These are phyloP conservation scores for Scheffersomyces insectosa DNA, from an alignment of 1,139 yeast species.

Conservation along the genomic window DNA sequence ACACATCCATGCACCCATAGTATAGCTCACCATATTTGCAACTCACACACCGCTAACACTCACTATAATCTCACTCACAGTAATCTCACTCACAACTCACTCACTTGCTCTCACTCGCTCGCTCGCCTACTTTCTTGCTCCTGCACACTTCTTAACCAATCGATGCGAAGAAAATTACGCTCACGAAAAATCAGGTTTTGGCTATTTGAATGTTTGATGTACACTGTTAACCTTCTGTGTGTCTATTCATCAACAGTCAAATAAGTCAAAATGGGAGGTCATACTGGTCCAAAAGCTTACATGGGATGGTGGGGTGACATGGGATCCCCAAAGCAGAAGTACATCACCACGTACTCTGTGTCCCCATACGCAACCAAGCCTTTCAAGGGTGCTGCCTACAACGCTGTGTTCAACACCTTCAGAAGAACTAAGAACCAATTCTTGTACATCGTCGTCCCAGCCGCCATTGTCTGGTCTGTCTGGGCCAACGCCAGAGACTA, in stretches of 20 bases:
- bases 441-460: slow-evolving; percentile 78
- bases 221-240: neutral
- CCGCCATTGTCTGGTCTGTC: slow-evolving; percentile 75
- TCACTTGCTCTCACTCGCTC: too few species aligned
- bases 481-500: slow-evolving; percentile 89
- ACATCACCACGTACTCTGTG: slow-evolving; percentile 80
- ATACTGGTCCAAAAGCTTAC: slow-evolving; percentile 69
- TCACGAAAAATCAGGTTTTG: too few species aligned
- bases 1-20: too few species aligned
- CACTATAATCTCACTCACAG: too few species aligned
- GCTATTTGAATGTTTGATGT: too few species aligned
- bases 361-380: slow-evolving; percentile 95
- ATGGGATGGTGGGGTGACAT: slow-evolving; percentile 98
- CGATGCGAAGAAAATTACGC: too few species aligned
- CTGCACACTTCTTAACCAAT: slow-evolving; percentile 15
- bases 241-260: slow-evolving; percentile 1
- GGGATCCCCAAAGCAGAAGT: slow-evolving; percentile 87
- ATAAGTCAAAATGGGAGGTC: slow-evolving; percentile 56
- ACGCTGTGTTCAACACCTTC: slow-evolving; percentile 88
- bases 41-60: too few species aligned
- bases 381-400: slow-evolving; percentile 80
- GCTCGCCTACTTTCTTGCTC: neutral
- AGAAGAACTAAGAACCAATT: slow-evolving; percentile 92
- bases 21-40: too few species aligned
- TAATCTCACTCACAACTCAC: too few species aligned